Evolutionary conservation across 129 eudicot species (phyloP).

Genomic region (Helianthus annuus): DNA sequence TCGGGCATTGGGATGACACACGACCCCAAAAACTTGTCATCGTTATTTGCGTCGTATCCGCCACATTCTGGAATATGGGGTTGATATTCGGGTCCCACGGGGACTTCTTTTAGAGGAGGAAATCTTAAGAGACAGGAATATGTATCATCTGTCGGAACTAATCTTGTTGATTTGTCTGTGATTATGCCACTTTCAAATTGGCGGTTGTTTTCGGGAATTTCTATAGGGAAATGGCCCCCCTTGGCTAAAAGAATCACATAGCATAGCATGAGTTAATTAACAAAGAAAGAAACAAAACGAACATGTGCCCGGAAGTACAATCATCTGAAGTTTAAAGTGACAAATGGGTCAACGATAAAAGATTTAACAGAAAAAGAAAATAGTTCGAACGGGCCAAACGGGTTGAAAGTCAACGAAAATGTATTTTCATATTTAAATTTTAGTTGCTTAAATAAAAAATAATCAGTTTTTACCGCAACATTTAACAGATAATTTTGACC

Average conservation of each 20-base stretch:
- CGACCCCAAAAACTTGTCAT: conserved; percentile 36
- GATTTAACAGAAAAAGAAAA: not conserved
- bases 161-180: conserved; percentile 31
- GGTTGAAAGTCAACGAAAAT: too few relatives aligned
- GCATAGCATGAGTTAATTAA: conserved; percentile 35
- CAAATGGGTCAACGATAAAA: not conserved
- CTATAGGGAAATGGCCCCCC: conserved; percentile 22
- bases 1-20: conserved; percentile 49
- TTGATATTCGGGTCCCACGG: conserved; percentile 59
- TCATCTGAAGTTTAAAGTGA: not conserved
- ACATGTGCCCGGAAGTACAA: not conserved
- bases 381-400: not conserved
- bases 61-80: conserved; percentile 59
- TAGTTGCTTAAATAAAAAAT: not conserved
- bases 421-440: not conserved
- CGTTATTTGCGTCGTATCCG: not conserved
- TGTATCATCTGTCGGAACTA: conserved; percentile 43
- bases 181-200: conserved; percentile 33
- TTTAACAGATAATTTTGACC: not conserved
- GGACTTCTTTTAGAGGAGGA: conserved; percentile 54
- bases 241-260: conserved; percentile 32
- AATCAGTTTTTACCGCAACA: not conserved
- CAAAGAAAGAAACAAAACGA: not conserved
- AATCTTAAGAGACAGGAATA: conserved; percentile 44
- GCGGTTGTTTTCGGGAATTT: not conserved